Evolutionary conservation across 257 asterid species (phyloP), one percentile per base, ranked within the genome.

Genomic region (Thymus quinquecostatus): DNA sequence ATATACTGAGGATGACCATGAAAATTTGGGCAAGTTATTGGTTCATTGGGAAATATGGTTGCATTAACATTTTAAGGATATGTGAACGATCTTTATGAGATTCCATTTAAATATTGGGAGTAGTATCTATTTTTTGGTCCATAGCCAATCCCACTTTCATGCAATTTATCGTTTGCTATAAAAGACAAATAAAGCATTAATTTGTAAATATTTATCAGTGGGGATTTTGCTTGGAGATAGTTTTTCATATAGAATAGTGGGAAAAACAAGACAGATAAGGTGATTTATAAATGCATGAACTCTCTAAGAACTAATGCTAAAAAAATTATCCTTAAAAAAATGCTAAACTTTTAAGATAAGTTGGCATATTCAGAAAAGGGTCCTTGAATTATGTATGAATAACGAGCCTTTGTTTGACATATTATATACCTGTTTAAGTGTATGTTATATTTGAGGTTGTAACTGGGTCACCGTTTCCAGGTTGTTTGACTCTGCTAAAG

Each of bases 401-500:
- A 21, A 30, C 10, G 32, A 41, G 70, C 8, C 36, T 60, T 57
- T 71, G 66, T 51, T 75, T 50, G 47, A 61, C 40, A 54, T 8
- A 49, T 14, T 49, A 38, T 38, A 13, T 54, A 28, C 33, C 10
- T 45, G 56, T 58, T 28, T 29, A 21, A 12, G 32, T 62, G 32
- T 50, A 5, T 58, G 50, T 50, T 14, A 38, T 48, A 7, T 50
- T 27, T 29, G 30, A 13, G 33, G 48, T 4, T 58, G 38, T 70
- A 61, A 62, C 33, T 33, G 0, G 28, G 57, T 68, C 78, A 64
- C 59, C 47, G 69, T 58, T 77, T 68, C 44, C 81, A 92, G 96
- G 89, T 75, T 92, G 87, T 86, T 92, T 69, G 98, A 92, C 82
- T 92, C 98, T 1, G 94, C 94, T 8, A 89, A 92, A 82, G 98